These are phyloP conservation scores for Venturia nashicola DNA, from an alignment of 2,329 filamentous ascomycete genomes.

Conservation along the genomic window DNA sequence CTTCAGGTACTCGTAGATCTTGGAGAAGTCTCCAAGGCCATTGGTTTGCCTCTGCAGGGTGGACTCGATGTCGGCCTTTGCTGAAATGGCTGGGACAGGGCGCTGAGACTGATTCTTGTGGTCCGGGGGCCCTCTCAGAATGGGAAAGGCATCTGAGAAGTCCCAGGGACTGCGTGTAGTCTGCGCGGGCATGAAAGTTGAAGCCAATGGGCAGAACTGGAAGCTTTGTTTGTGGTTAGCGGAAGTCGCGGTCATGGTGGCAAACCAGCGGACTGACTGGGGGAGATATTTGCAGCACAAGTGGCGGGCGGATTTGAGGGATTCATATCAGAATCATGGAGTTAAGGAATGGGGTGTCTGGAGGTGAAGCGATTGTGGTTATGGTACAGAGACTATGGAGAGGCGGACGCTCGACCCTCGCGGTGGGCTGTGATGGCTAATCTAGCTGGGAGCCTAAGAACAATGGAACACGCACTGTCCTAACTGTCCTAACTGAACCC, in stretches of 20 bases:
- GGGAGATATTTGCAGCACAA: neutral
- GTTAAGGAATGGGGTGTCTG: neutral
- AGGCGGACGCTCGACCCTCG: neutral
- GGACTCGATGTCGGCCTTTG: neutral
- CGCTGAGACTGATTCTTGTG: neutral
- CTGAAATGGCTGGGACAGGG: neutral
- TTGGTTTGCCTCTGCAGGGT: neutral
- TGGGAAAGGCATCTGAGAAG: slow-evolving; percentile 31
- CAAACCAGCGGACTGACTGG: neutral
- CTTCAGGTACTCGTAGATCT: slow-evolving; percentile 33
- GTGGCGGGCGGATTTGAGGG: neutral
- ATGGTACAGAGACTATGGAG: neutral
- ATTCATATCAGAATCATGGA: neutral
- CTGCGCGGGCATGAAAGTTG: slow-evolving; percentile 20
- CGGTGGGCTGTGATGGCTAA: neutral
- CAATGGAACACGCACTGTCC: too few relatives aligned
- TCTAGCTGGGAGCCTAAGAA: too few relatives aligned
- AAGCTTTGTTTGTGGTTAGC: neutral
- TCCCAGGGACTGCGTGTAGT: slow-evolving; percentile 30
- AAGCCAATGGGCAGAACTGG: neutral
- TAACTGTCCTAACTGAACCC: neutral
- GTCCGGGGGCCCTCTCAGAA: slow-evolving; percentile 22
- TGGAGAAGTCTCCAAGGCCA: slow-evolving; percentile 32
- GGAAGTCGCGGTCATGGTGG: neutral
- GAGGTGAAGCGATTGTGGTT: too few relatives aligned